Evolutionary conservation across 805 yeast genomes (phyloP), one percentile per base, ranked within the genome.

Genomic region (Kodamaea jinghongensis): DNA sequence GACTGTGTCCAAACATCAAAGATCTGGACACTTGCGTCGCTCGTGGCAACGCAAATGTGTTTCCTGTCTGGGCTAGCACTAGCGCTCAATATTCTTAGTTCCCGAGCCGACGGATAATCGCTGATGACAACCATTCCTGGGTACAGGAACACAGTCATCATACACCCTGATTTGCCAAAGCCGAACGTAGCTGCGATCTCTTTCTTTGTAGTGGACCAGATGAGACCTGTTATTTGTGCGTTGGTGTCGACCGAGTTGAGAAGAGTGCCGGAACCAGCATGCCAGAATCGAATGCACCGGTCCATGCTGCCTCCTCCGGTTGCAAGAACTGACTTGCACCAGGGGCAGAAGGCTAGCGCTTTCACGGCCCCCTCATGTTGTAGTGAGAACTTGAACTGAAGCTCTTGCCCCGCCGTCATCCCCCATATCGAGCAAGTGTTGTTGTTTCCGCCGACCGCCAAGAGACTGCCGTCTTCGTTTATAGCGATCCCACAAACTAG

Each of bases 231-330:
- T 3, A 89, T 74, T 55, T 90, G 97, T 1, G 86, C 83, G 16
- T 70, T 70, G 1, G 93, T 81, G 31, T 71, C 64, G 30, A 70
- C 56, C 16, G 80, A 67, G 6, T 72, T 66, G 22, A 89, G 61
- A 22, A 86, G 58, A 0, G 95, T 83, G 0, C 96, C 96, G 0
- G 91, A 71, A 2, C 66, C 65, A 0, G 93, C 75, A 58, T 90
- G 96, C 96, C 96, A 89, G 56, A 88, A 87, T 42, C 90, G 58
- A 6, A 89, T 76, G n/a, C 74, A 74, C 36, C 90, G 66, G 56
- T 90, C 97, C 50, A 79, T 81, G 14, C 83, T 77, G 0, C 97
- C 97, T 2, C 93, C 96, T 0, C 97, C 97, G 0, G 96, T 88
- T 1, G 91, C 96, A 26, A 90, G 58, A 6, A 90, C 61, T 2